Conservation (phyloP, 768 basidiomycete species). For the Boletus rubropictus region DNA sequence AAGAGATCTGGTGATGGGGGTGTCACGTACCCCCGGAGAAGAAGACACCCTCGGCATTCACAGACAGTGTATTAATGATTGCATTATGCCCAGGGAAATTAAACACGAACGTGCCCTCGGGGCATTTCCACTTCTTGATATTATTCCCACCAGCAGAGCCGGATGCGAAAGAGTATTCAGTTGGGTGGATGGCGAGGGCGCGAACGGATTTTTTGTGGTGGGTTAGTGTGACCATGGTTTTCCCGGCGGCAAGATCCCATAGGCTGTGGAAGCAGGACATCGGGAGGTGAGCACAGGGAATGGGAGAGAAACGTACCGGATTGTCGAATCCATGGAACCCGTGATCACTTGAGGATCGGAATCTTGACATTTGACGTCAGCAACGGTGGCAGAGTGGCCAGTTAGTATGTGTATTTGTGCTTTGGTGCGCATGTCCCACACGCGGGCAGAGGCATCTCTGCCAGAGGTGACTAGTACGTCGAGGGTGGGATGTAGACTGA, state of each 20-base stretch:
- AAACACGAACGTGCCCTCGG: conserved; percentile 91
- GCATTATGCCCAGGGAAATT: conserved; percentile 96
- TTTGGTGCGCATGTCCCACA: conserved; percentile 99
- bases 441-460: conserved; percentile 92
- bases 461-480: conserved; percentile 94
- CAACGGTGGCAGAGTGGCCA: conserved; percentile 93
- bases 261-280: conserved; percentile 42
- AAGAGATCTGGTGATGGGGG: background rate
- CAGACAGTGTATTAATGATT: conserved; percentile 92
- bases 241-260: conserved; percentile 98
- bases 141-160: conserved; percentile 99
- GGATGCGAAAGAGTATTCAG: conserved; percentile 93
- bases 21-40: conserved; percentile 77
- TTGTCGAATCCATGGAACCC: conserved; percentile 96
- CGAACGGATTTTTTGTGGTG: conserved; percentile 99
- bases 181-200: conserved; percentile 89
- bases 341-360: conserved; percentile 98
- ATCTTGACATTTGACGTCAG: conserved; percentile 93
- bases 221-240: conserved; percentile 94
- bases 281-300: background rate
- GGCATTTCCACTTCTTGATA: conserved; percentile 99
- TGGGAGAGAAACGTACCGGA: conserved; percentile 49
- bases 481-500: conserved; percentile 90
- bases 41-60: conserved; percentile 94
- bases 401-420: conserved; percentile 89